Evolutionary conservation across 495 filamentous ascomycete genomes (phyloP), one percentile per base, ranked within the genome.

Genomic region (Gamarada debralockiae): DNA sequence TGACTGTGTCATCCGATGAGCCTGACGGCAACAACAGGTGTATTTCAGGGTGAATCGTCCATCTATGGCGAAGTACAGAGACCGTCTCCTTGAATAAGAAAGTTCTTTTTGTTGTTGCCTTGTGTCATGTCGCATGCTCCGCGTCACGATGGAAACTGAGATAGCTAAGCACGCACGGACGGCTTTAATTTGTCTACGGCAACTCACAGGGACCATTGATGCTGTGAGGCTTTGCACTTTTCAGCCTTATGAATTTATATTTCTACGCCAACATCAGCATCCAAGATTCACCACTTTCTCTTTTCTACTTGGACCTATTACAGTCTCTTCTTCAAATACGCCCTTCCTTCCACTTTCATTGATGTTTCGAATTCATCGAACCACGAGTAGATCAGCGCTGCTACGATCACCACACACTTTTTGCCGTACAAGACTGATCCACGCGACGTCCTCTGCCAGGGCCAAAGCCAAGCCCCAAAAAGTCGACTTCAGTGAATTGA

Each of bases 301-400:
- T 2, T 47, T 47, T 33, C 23, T n/a, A 14, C 24, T 18, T 33
- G 24, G 29, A n/a, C 6, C 10, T 13, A 20, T 24, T 4, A 47
- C 33, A 31, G 13, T 40, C 37, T 40, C n/a, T 40, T 8, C 12
- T 46, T 46, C 8, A 25, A 9, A 12, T 46, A 9, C 18, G 14
- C 5, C 21, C 9, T 23, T 46, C 21, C 24, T 10, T 17, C 15
- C 34, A 15, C 34, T 22, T 27, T 24, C 23, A 41, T 53, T 45
- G 40, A 53, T 53, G 50, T 53, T 53, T 27, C 50, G 50, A 43
- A 14, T 37, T 25, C 9, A 13, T 13, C 20, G 17, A 7, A 2
- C 9, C 34, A 17, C 38, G 14, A 43, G 23, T 29, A 46, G 50
- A 53, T 40, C 25, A 45, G 50, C 50, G 29, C 29, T 53, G 40